phyloP scores from a whole-genome alignment of 2,329 filamentous ascomycete genomes.

The Macrophomina tecta region DNA sequence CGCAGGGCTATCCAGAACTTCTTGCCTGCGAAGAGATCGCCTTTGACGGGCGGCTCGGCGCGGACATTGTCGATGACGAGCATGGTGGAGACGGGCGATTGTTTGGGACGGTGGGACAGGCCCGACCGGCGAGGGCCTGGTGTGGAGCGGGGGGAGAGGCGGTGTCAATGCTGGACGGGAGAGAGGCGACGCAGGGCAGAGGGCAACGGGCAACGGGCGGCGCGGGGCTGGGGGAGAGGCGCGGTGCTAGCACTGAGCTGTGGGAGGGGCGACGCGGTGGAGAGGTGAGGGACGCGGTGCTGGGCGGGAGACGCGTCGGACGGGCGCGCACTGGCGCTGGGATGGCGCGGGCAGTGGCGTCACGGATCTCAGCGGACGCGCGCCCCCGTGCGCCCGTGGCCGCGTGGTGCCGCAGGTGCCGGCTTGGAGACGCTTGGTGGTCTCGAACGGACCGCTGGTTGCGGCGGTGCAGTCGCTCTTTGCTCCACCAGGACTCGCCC shows the following conservation, averaged over 20 bases:
- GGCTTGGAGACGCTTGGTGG: not conserved
- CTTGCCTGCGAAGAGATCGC: constrained; percentile 58
- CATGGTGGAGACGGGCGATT: not conserved
- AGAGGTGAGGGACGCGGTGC: not conserved
- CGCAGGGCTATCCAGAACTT: constrained; percentile 65
- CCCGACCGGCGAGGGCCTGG: not conserved
- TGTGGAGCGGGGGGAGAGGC: no score
- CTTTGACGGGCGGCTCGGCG: constrained; percentile 39
- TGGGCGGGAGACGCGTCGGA: not conserved
- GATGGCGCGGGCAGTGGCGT: no score
- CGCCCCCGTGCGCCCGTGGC: no score
- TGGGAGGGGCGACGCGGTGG: not conserved
- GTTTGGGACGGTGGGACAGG: not conserved
- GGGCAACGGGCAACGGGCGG: no score
- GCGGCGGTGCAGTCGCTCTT: constrained; percentile 19
- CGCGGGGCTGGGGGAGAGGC: no score
- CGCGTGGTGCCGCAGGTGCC: no score
- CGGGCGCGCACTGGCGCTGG: no score
- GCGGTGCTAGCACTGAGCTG: no score
- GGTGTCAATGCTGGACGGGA: no score
- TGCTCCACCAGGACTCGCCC: constrained; percentile 9
- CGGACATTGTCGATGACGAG: constrained; percentile 32
- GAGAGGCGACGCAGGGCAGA: no score
- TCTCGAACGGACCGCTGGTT: constrained; percentile 8
- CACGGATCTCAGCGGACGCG: not conserved